Base-by-base conservation (phyloP, 441 rosid species). In the Viola pubescens region DNA sequence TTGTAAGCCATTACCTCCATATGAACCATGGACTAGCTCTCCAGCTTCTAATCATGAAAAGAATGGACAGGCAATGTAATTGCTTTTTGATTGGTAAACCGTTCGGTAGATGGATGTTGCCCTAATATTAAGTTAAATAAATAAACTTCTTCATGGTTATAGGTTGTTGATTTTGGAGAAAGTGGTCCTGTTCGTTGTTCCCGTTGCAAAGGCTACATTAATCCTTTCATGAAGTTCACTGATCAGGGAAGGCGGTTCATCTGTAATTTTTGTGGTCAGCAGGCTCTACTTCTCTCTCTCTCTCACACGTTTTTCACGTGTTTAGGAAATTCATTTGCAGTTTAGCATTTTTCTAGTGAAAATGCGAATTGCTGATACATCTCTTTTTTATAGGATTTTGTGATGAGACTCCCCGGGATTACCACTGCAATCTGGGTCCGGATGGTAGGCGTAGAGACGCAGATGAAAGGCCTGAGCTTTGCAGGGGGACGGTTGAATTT, bases 401-500 rank as follows among this genome's bases (percentile, higher is more conserved):
- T 37, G 95, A 89, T 60, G 95, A 85, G 59, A 89, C 95, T 61
- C 97, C 97, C 16, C 92, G 88, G 58, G 98, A 87, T 70, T 91
- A 91, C 67, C 95, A 85, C 65, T 91, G 97, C 85, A 91, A 91
- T 75, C 83, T 91, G 63, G 95, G 97, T 71, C 98, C 97, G 46
- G 94, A 91, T 83, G 98, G 98, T 62, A 81, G 97, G 63, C 97
- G 94, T 50, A 85, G 97, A 76, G 98, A 91, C 78, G 95, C 89
- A 71, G 92, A 91, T 77, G 95, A 91, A 65, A 91, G 98, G 79
- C 95, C 97, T 53, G 98, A 91, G 81, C 81, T 91, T 42, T 91
- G 96, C 65, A 81, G 90, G 71, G 98, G 98, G 71, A 77, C 94
- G 4, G 97, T 89, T 64, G 98, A 91, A 74, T 91, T 91, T 78